Percentiles rank a stretch among this genome's conserved stretches.
phyloP scores from a whole-genome alignment of 2,329 filamentous ascomycete genomes.

The Ophiostoma triangulosporum region DNA sequence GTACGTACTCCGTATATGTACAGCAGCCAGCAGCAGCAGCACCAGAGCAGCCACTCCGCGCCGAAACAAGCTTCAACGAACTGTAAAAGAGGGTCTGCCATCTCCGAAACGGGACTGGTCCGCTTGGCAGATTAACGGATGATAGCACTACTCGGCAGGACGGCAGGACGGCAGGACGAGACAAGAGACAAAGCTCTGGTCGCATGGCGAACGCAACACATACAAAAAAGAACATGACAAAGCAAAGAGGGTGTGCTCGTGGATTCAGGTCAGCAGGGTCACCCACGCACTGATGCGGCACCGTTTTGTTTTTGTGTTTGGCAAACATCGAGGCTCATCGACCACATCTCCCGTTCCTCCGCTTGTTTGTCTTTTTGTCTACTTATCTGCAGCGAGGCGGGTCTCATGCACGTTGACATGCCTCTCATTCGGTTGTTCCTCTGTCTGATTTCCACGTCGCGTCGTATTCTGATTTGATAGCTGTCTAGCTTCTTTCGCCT shows the following conservation, averaged over 20 bases:
- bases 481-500: neutral
- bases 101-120: neutral
- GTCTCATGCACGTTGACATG: conserved; percentile 8
- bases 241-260: no score
- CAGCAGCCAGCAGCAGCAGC: neutral
- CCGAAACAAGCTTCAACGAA: neutral
- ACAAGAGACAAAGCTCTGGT: no score
- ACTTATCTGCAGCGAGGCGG: conserved; percentile 5
- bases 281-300: no score
- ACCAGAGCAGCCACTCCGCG: no score
- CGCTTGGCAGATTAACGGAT: neutral
- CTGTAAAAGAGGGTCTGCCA: neutral
- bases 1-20: no score
- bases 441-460: neutral
- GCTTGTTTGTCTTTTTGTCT: neutral
- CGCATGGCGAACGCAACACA: no score
- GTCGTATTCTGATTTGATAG: neutral
- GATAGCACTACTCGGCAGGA: no score
- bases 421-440: neutral
- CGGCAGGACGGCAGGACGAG: no score
- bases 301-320: no score
- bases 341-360: neutral
- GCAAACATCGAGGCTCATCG: neutral
- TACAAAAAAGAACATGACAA: no score
- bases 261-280: no score